phyloP scores from a whole-genome alignment of 352 stramenopile genomes.

The Pythium grandisporangium region DNA sequence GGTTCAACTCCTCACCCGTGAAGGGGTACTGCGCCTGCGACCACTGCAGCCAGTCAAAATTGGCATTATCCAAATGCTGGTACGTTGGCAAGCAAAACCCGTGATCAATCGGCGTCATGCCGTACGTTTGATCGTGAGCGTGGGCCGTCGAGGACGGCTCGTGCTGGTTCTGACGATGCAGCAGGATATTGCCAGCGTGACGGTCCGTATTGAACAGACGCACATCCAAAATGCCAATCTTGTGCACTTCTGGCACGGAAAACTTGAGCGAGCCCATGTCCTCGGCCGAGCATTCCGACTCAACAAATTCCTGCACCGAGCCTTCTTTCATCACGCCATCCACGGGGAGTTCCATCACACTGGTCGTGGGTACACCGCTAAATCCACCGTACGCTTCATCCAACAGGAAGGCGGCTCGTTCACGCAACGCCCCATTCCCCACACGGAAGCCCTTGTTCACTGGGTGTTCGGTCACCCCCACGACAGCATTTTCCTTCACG shows the following conservation, averaged over 20 bases:
- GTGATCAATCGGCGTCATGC: slow-evolving; percentile 85
- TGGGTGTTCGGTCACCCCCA: slow-evolving; percentile 71
- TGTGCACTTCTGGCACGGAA: slow-evolving; percentile 77
- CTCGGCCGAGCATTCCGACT: slow-evolving; percentile 77
- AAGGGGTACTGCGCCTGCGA: slow-evolving; percentile 85
- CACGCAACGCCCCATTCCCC: slow-evolving; percentile 76
- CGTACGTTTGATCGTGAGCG: slow-evolving; percentile 65
- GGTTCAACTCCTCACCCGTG: slow-evolving; percentile 59
- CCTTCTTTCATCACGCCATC: slow-evolving; percentile 70
- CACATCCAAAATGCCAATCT: slow-evolving; percentile 84
- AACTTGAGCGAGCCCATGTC: slow-evolving; percentile 86
- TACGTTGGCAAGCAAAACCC: slow-evolving; percentile 81
- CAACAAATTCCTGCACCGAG: slow-evolving; percentile 78
- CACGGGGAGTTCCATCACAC: slow-evolving; percentile 54
- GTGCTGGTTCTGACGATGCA: slow-evolving; percentile 27
- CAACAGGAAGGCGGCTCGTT: slow-evolving; percentile 77
- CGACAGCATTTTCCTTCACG: slow-evolving; percentile 72
- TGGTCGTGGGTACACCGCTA: slow-evolving; percentile 77
- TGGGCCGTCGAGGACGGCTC: no score
- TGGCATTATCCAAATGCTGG: slow-evolving; percentile 71
- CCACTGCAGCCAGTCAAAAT: slow-evolving; percentile 86
- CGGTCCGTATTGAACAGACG: slow-evolving; percentile 87
- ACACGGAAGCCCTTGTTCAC: slow-evolving; percentile 82
- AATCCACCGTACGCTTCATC: slow-evolving; percentile 74
- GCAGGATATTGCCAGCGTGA: slow-evolving; percentile 82